Evolutionary conservation across 2,329 filamentous ascomycete species (phyloP).

Genomic region (Stemphylium lycopersici): DNA sequence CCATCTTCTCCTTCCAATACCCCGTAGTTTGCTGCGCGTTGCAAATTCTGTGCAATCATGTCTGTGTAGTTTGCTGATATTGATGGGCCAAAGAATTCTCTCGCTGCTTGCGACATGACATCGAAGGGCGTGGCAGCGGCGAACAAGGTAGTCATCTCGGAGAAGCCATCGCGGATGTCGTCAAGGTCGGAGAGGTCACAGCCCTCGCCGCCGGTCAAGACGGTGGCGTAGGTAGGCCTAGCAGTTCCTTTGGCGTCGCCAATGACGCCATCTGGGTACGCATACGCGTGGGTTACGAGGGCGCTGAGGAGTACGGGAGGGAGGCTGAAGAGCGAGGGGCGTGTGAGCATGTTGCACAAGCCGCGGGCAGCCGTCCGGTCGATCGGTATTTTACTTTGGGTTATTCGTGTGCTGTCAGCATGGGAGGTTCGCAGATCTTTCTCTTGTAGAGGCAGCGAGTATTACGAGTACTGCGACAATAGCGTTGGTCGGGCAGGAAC

Average conservation of each 20-base stretch:
- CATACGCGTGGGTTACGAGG: constrained; percentile 31
- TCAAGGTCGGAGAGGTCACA: constrained; percentile 35
- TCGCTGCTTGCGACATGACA: constrained; percentile 26
- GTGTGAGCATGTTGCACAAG: constrained; percentile 29
- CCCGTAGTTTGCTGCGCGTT: constrained; percentile 38
- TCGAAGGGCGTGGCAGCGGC: constrained; percentile 33
- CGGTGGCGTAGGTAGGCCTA: constrained; percentile 26
- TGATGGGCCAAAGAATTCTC: constrained; percentile 39
- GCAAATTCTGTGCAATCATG: constrained; percentile 37
- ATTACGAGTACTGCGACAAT: neutral
- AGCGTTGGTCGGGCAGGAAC: neutral
- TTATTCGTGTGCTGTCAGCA: constrained; percentile 3
- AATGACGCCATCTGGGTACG: constrained; percentile 32
- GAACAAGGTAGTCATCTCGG: constrained; percentile 42
- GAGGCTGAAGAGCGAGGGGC: constrained; percentile 27
- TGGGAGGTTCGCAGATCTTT: constrained; percentile 10
- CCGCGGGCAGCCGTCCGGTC: constrained; percentile 3
- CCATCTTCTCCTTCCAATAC: constrained; percentile 29
- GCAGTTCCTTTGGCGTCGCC: constrained; percentile 26
- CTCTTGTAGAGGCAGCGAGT: neutral
- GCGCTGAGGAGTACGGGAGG: constrained; percentile 28
- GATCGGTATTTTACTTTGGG: constrained; percentile 4
- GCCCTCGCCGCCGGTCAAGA: constrained; percentile 40
- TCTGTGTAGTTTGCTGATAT: constrained; percentile 35
- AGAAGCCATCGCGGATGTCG: constrained; percentile 38